Evolutionary conservation across 2,329 filamentous ascomycete species (phyloP).

Genomic region (Alternaria brassicicola): DNA sequence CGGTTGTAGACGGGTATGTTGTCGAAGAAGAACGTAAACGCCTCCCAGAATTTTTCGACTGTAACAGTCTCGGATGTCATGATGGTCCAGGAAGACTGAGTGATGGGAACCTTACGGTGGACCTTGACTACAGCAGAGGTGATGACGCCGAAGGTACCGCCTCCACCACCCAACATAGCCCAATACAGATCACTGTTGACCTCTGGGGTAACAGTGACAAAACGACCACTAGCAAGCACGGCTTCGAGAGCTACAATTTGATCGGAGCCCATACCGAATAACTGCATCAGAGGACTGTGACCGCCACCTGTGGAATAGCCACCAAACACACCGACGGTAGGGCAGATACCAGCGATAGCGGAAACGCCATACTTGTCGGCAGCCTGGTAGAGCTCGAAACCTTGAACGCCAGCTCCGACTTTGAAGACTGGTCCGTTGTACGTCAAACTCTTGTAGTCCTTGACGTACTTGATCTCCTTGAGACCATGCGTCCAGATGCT

Average conservation of each 20-base stretch:
- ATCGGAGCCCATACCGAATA: conserved; percentile 50
- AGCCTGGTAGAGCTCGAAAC: conserved; percentile 37
- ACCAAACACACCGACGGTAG: conserved; percentile 58
- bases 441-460: conserved; percentile 30
- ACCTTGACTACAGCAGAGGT: conserved; percentile 43
- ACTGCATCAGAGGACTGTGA: conserved; percentile 58
- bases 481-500: conserved; percentile 41
- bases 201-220: conserved; percentile 33
- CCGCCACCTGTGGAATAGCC: conserved; percentile 57
- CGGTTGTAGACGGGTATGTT: conserved; percentile 32
- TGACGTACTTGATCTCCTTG: conserved; percentile 38
- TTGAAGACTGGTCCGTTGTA: conserved; percentile 42
- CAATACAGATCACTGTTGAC: conserved; percentile 49
- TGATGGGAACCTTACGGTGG: conserved; percentile 40
- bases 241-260: conserved; percentile 48
- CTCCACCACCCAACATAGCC: conserved; percentile 49
- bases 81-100: conserved; percentile 41
- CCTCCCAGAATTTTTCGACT: conserved; percentile 39
- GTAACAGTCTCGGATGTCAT: conserved; percentile 38
- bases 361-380: conserved; percentile 40
- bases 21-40: conserved; percentile 30
- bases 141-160: conserved; percentile 44
- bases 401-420: conserved; percentile 42
- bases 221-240: conserved; percentile 35
- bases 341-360: conserved; percentile 46